Base-by-base conservation (phyloP, 1,284 basidiomycete genomes). In the Ceratobasidium sp. region DNA sequence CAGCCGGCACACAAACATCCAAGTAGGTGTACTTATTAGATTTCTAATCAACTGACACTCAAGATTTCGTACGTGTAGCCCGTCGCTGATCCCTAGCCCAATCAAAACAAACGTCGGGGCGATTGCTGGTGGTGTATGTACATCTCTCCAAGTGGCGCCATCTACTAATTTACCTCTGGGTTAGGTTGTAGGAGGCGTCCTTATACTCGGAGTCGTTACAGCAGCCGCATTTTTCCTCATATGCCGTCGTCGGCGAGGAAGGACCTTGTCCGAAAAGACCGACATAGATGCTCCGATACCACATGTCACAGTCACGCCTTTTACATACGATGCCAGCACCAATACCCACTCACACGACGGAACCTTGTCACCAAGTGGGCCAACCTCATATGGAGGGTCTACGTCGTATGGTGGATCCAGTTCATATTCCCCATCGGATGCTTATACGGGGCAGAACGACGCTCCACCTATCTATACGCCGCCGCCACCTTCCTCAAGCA, bases 101-200 rank as follows among this genome's bases (percentile, higher is more conserved):
- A 36, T 55, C 46, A 67, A 67, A 23, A 55, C 64, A 1, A 53
- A 67, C 30, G 23, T 55, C n/a, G 64, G 64, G 10, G 64, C 64
- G 6, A 53, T 67, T 41, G 64, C 50, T 26, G 64, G 64, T 67
- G 64, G 64, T 4, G 64, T 67, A 43, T 21, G 60, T 64, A 36
- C 12, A 34, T 45, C 9, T 58, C 6, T 34, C 12, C 18, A 41
- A 45, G 43, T 18, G 8, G 21, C 16, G 18, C 28, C 28, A 12
- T 21, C 9, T n/a, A 18, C 26, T 21, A 5, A 55, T 36, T 67
- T 30, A 67, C 32, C n/a, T 12, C n/a, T n/a, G 10, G 23, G 5
- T 41, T 43, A 67, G 64, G 50, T 67, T 16, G 64, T 55, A 26
- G 64, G 64, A 6, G 64, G 64, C 41, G 64, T 67, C 5, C 34